Evolutionary conservation across 2,329 filamentous ascomycete genomes (phyloP).

Genomic region (Ascochyta koolunga): DNA sequence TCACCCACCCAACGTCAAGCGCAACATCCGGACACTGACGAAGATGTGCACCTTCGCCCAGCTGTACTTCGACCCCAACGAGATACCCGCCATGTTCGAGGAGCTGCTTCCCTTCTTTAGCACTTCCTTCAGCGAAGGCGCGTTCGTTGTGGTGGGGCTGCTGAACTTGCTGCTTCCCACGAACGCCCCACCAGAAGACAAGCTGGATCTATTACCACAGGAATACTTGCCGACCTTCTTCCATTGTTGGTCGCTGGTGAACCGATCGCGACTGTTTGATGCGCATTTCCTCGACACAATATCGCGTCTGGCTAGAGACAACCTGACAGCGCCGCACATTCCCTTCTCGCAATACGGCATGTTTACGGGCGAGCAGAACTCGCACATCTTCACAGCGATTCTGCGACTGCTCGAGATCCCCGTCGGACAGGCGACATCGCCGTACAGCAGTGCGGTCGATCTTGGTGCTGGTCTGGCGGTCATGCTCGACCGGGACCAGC

Average conservation of each 20-base stretch:
- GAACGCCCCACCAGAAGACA: conserved; percentile 72
- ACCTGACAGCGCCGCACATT: conserved; percentile 74
- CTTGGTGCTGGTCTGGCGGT: conserved; percentile 80
- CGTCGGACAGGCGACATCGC: conserved; percentile 92
- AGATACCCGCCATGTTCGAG: conserved; percentile 73
- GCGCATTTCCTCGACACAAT: conserved; percentile 87
- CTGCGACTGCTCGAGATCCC: conserved; percentile 91
- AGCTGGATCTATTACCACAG: conserved; percentile 79
- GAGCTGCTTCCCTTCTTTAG: conserved; percentile 72
- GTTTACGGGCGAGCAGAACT: conserved; percentile 89
- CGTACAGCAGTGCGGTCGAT: conserved; percentile 82
- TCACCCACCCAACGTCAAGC: conserved; percentile 66
- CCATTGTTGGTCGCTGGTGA: conserved; percentile 93
- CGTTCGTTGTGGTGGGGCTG: conserved; percentile 88
- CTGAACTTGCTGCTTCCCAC: conserved; percentile 90
- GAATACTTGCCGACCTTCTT: conserved; percentile 93
- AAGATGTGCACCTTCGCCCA: conserved; percentile 92
- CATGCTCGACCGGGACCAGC: conserved; percentile 88
- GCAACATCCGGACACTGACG: conserved; percentile 74
- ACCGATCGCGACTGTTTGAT: conserved; percentile 86
- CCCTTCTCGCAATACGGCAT: conserved; percentile 87
- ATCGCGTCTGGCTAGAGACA: conserved; percentile 85
- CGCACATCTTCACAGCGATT: conserved; percentile 90
- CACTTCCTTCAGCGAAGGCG: conserved; percentile 88
- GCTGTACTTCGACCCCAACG: conserved; percentile 87